Evolutionary conservation across 192 early-diverging fungal genomes (phyloP).

Genomic region (Jimgerdemannia lactiflua): DNA sequence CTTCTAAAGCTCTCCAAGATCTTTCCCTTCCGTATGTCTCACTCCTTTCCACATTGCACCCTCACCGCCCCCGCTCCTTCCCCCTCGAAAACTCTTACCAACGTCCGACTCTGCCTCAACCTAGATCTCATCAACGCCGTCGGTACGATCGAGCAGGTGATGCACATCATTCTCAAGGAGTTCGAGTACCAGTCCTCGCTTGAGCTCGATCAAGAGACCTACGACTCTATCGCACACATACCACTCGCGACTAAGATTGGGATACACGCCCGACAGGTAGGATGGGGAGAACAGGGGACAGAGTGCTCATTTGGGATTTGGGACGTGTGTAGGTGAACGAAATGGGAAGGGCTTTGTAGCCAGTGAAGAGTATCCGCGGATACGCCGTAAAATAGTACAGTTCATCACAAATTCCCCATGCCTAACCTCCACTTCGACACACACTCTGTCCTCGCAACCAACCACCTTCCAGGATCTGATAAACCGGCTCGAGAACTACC

Average conservation of each 20-base stretch:
- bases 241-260: slow-evolving; percentile 57
- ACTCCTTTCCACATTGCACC: too few species aligned
- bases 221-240: slow-evolving; percentile 55
- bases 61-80: too few species aligned
- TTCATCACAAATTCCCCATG: background rate
- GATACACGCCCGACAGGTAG: slow-evolving; percentile 47
- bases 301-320: background rate
- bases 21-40: slow-evolving; percentile 55
- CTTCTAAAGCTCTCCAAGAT: slow-evolving; percentile 51
- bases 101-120: background rate
- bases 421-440: background rate
- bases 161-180: slow-evolving; percentile 54
- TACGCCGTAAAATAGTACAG: too few species aligned
- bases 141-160: slow-evolving; percentile 52
- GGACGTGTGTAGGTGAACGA: background rate
- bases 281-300: background rate
- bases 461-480: slow-evolving; percentile 50
- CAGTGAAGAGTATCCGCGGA: background rate
- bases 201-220: slow-evolving; percentile 45
- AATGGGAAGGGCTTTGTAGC: background rate
- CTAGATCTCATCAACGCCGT: slow-evolving; percentile 57
- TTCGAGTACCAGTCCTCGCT: slow-evolving; percentile 58
- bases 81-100: background rate
- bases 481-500: slow-evolving; percentile 50
- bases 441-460: background rate